phyloP scores from a whole-genome alignment of 1,284 basidiomycete genomes.

The Bothia castanella region DNA sequence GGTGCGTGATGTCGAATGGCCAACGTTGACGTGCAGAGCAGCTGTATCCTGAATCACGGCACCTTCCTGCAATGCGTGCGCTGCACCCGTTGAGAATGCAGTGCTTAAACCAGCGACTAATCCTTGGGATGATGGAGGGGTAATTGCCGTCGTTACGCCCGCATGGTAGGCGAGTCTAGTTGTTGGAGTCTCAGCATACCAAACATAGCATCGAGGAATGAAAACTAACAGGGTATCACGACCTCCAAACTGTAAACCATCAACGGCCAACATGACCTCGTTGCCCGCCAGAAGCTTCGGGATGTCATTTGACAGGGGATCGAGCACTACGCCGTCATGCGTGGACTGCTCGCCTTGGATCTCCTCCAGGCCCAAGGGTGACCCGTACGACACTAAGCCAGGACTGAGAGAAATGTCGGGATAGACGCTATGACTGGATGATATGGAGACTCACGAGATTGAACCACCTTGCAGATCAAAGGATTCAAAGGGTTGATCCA shows the following conservation, averaged over 20 bases:
- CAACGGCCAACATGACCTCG: constrained; percentile 62
- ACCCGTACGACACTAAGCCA: constrained; percentile 58
- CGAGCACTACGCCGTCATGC: constrained; percentile 58
- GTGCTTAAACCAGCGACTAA: constrained; percentile 67
- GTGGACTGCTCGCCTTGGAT: constrained; percentile 64
- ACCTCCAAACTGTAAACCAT: constrained; percentile 69
- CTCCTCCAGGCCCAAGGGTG: constrained; percentile 56
- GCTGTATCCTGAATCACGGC: constrained; percentile 69
- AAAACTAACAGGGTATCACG: constrained; percentile 63
- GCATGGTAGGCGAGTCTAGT: constrained; percentile 58
- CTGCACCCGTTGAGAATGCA: constrained; percentile 60
- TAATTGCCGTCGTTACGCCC: constrained; percentile 64
- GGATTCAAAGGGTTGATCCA: constrained; percentile 17
- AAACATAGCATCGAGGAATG: neutral
- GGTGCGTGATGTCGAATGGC: constrained; percentile 35
- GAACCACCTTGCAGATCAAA: constrained; percentile 32
- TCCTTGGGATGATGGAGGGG: constrained; percentile 53
- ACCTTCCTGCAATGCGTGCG: constrained; percentile 57
- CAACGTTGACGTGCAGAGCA: constrained; percentile 69
- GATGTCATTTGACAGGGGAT: constrained; percentile 44
- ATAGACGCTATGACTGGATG: neutral
- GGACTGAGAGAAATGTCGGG: constrained; percentile 38
- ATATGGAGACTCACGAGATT: constrained; percentile 44
- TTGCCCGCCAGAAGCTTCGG: constrained; percentile 48
- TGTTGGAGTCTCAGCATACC: constrained; percentile 10